Conservation (phyloP, 2,329 filamentous ascomycete species). For the Phoma sp. region DNA sequence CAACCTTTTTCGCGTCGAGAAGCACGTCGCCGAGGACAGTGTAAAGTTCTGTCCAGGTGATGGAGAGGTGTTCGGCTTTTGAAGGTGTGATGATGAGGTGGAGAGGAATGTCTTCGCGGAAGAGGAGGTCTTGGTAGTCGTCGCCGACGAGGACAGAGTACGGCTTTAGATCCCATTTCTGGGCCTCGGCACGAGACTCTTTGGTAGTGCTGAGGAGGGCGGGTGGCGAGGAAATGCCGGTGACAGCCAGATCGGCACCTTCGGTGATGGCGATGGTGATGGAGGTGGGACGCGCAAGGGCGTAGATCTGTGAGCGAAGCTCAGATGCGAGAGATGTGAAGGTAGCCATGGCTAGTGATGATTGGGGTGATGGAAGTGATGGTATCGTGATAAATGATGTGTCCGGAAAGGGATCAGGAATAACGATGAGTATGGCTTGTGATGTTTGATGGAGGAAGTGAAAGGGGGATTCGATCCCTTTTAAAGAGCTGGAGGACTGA, state of each 20-base stretch:
- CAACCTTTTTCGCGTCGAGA: conserved; percentile 9
- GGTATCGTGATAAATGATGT: neutral
- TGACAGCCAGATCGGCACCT: conserved; percentile 9
- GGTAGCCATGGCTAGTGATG: neutral
- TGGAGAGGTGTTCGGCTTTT: conserved; percentile 10
- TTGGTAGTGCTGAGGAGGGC: conserved; percentile 14
- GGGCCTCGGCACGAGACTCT: conserved; percentile 14
- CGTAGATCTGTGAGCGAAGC: conserved; percentile 1
- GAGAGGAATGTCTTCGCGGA: conserved; percentile 15
- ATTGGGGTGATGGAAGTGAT: neutral
- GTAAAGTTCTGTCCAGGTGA: conserved; percentile 25
- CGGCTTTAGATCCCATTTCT: conserved; percentile 1
- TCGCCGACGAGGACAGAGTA: conserved; percentile 14
- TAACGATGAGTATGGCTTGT: neutral
- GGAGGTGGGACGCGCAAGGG: neutral
- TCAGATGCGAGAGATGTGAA: neutral
- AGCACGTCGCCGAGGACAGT: conserved; percentile 19
- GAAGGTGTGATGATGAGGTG: conserved; percentile 18
- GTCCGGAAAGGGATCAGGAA: neutral
- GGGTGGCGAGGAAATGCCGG: conserved; percentile 14
- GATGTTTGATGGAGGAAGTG: too few relatives aligned
- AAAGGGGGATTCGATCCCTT: too few relatives aligned
- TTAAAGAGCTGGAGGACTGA: too few relatives aligned
- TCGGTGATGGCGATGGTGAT: neutral
- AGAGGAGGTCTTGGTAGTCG: conserved; percentile 18